Evolutionary conservation across 805 yeast species (phyloP), one percentile per base, ranked within the genome.

Genomic region (Pichia nakasei): DNA sequence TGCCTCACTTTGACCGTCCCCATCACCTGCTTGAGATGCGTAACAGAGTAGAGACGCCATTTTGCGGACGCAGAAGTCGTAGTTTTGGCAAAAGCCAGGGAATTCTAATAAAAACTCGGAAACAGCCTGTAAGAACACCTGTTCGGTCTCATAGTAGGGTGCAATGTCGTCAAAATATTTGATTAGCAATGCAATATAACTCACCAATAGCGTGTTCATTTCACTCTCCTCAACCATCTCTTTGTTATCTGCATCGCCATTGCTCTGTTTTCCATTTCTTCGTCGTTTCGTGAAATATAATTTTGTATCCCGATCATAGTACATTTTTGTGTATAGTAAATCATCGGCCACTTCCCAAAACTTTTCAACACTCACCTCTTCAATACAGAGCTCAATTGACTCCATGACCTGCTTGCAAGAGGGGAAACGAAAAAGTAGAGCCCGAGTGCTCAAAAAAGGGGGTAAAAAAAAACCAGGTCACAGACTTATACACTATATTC

Each of bases 51-150:
- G 52, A 0, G 78, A 70, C 13, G 74, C 54, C 59, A 72, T 57
- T 52, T 76, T 76, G 34, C 79, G 60, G 3, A 75, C 48, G 45
- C 79, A 74, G 53, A 75, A 76, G 26, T 61, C 61, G 42, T 57
- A 51, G 44, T 73, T 64, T 2, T 50, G 42, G 32, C 62, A 61
- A 49, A 71, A 75, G 13, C 51, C 50, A 6, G 46, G 46, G 20
- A 52, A 55, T 4, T 52, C 48, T 15, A 59, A 39, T 15, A 65
- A 34, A 32, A 54, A 57, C 21, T 53, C 54, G 2, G 67, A 52
- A 9, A 55, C 50, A 13, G 53, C 36, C n/a, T 51, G 45, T 13
- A 29, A 15, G 15, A 29, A 29, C 2, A 29, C 15, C 15, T 29
- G 32, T 29, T 29, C 32, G 15, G 5, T 29, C 2, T 29, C 32